Evolutionary conservation across 352 stramenopile species (phyloP), one percentile per base, ranked within the genome.

Genomic region (Phytopythium mirpurense): DNA sequence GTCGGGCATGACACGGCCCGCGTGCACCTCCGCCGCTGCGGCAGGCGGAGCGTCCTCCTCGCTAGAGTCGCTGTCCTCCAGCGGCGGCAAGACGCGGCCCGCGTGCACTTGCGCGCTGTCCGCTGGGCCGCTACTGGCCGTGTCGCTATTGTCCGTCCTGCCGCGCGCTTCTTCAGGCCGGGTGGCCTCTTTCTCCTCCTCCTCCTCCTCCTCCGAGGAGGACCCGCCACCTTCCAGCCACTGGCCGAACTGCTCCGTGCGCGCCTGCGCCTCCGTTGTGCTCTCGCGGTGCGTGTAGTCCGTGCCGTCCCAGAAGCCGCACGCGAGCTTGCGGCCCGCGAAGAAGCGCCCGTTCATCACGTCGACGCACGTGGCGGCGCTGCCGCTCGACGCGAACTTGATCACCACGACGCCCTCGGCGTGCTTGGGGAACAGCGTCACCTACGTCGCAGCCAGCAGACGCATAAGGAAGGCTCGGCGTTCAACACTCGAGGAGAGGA

Each of bases 341-440:
- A 97, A 97, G 51, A 93, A 96, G 16, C 83, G 84, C 5, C 85
- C 86, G 48, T 96, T 86, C 80, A 96, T 95, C 21, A 90, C 58
- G 42, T 96, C 86, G 14, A 97, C 68, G 51, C 88, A 96, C 51
- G 87, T 78, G 34, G 87, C 82, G 12, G 90, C 88, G 38, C 78
- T 87, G 19, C 85, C 83, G 24, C 88, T 88, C 24, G 89, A 83
- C 26, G 74, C 72, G 56, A 97, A 98, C 65, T 98, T 98, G 56
- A 98, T 77, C 48, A 98, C 87, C 1, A 98, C 86, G 1, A 98
- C 88, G 7, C 93, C 93, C 12, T 96, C 75, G 23, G 69, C 68
- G 67, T 96, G 90, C 56, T 97, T 97, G 3, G 75, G 74, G 68
- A 98, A 98, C 11, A 98, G 68, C n/a, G 95, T 98, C 40, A 98